phyloP scores from a whole-genome alignment of 352 stramenopile genomes.

The Globisporangium echinulatum region DNA sequence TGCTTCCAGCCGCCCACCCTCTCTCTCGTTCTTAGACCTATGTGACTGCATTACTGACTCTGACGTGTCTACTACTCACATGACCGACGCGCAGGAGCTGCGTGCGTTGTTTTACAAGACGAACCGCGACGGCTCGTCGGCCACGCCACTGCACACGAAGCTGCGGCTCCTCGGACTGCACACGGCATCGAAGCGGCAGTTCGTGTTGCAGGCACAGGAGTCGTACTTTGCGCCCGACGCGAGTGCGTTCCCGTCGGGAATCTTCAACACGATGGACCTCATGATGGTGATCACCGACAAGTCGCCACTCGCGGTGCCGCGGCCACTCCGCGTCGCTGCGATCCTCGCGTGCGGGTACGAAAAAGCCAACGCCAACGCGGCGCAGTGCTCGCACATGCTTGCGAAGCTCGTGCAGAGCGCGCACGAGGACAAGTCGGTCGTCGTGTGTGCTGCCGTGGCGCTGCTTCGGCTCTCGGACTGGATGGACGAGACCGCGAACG shows the following conservation, averaged over 20 bases:
- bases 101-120: constrained; percentile 70
- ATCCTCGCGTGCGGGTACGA: constrained; percentile 78
- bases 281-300: constrained; percentile 82
- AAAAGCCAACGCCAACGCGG: constrained; percentile 49
- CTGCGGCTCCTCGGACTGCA: constrained; percentile 67
- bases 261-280: constrained; percentile 80
- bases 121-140: constrained; percentile 25
- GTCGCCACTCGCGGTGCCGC: constrained; percentile 31
- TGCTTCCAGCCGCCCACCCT: neutral
- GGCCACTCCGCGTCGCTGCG: constrained; percentile 59
- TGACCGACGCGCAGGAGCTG: constrained; percentile 39
- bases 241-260: constrained; percentile 40
- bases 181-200: constrained; percentile 59
- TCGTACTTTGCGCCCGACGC: constrained; percentile 54
- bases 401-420: constrained; percentile 43
- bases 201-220: constrained; percentile 55
- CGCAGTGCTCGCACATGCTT: constrained; percentile 61
- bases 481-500: constrained; percentile 82
- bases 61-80: neutral
- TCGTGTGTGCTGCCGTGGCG: constrained; percentile 69
- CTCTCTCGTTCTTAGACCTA: neutral
- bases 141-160: constrained; percentile 67
- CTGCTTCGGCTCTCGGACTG: constrained; percentile 70
- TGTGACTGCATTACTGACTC: no score
- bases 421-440: constrained; percentile 61